Base-by-base conservation (phyloP, 257 asterid genomes). In the Craterostigma plantagineum region DNA sequence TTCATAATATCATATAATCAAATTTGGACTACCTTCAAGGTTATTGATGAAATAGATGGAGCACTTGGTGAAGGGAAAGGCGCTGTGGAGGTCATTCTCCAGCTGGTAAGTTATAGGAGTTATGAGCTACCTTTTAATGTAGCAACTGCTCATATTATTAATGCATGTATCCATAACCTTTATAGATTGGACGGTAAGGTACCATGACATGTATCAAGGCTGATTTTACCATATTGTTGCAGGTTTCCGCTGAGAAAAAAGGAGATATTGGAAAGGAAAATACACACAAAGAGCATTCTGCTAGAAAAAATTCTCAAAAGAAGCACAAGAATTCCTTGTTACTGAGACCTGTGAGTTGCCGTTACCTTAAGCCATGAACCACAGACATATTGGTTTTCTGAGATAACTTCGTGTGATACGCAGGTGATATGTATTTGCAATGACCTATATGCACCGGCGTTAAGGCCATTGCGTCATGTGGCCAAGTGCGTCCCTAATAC, bases 11-110 rank as follows among this genome's bases (percentile, higher is more conserved):
- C 56, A 44, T 46, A 50, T 46, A 66, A 48, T 51, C 23, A 34
- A 13, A 33, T 23, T 43, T 41, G 33, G 39, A 51, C 40, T 33
- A 45, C 38, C 48, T 42, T 64, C 23, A 50, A 87, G 98, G 79
- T 90, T 47, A 71, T 90, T 63, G 98, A 90, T 69, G 98, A 90
- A 64, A 90, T 83, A 49, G 98, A 90, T 58, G 98, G 98, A 47
- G 93, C 98, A 54, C 95, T 83, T 39, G 82, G 78, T 53, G 98
- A 79, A 38, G 98, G 98, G 48, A 90, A 90, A 63, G 98, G 98
- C 59, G 98, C 94, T 56, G 85, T 90, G 23, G 98, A 90, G 13
- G 64, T 90, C 70, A 64, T 90, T 62, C 72, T 90, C 45, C 66
- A 64, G 58, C 60, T 90, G 92, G 98, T 87, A 58, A 59, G 61